phyloP scores from a whole-genome alignment of 441 rosid species.

The Daphne laureola region DNA sequence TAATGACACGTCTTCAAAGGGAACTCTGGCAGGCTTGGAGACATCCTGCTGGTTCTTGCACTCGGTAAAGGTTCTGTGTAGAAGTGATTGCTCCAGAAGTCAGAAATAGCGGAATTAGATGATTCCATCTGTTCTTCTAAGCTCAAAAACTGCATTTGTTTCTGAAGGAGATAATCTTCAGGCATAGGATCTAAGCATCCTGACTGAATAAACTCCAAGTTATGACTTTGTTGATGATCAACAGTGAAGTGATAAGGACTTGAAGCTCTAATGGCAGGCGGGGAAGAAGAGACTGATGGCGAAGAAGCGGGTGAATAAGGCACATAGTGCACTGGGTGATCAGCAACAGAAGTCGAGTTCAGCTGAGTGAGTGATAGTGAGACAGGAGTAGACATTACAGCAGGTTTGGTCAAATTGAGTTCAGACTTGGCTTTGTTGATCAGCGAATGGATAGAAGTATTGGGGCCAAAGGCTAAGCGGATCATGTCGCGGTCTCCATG shows the following conservation, averaged over 20 bases:
- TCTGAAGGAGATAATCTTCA: slow-evolving; percentile 35
- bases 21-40: slow-evolving; percentile 67
- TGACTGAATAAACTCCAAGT: slow-evolving; percentile 25
- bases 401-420: slow-evolving; percentile 35
- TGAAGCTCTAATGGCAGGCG: slow-evolving; percentile 18
- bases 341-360: slow-evolving; percentile 24
- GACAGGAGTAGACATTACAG: slow-evolving; percentile 1
- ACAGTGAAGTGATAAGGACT: slow-evolving; percentile 28
- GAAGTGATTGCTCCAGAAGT: slow-evolving; percentile 37
- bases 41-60: slow-evolving; percentile 50
- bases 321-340: slow-evolving; percentile 29
- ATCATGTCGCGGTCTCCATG: slow-evolving; percentile 75
- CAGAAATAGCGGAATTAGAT: slow-evolving; percentile 32
- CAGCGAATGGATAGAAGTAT: slow-evolving; percentile 41
- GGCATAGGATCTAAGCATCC: slow-evolving; percentile 25
- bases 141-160: slow-evolving; percentile 40
- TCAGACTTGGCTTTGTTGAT: slow-evolving; percentile 62
- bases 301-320: slow-evolving; percentile 24
- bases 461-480: slow-evolving; percentile 76
- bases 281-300: slow-evolving; percentile 19
- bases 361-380: slow-evolving; percentile 31
- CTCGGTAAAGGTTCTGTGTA: slow-evolving; percentile 35
- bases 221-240: slow-evolving; percentile 23
- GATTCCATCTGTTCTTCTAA: slow-evolving; percentile 43
- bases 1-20: slow-evolving; percentile 78